Base-by-base conservation (phyloP, 208 protist species). In the Trypanosoma cruzi region DNA sequence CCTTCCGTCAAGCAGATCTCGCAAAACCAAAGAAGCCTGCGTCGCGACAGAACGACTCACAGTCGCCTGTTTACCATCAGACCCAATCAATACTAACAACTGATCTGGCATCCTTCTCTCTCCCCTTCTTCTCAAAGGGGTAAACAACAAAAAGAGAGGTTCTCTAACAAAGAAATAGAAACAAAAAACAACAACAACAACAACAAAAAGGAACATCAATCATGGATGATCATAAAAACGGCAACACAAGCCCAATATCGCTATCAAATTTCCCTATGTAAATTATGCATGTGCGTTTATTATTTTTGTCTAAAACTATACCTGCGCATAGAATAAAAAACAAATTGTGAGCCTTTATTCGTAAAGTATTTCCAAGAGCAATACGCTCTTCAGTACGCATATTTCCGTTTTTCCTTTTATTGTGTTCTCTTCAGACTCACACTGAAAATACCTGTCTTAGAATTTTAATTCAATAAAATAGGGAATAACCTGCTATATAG, bases 1-100 rank as follows among this genome's bases (percentile, higher is more conserved):
- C 56, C 80, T 68, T 11, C 83, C 82, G 53, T 95, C 89, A 4
- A 95, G 76, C 22, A 95, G 57, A 57, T 95, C 89, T 31, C 89
- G 82, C 46, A 95, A 66, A 20, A 95, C 78, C 49, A 84, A 82
- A 8, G 84, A 91, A 8, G 86, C 89, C 64, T 92, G 83, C 0
- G 86, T 92, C 22, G 86, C 89, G 55, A 87, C 84, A 62, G 86
- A 74, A 42, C 85, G 84, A 32, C 71, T 85, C 1, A 93, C 80
- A 5, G 76, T 69, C 16, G 81, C 84, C 4, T 80, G 82, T 1
- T 75, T 75, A 16, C 89, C 86, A 71, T 95, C 89, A 0, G 80
- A 80, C 34, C 82, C 84, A 40, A 91, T 85, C 7, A 95, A 64
- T 24, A 91, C 74, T 3, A 95, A 67, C 37, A 87, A 77, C 69